Evolutionary conservation across 345 rosid species (phyloP).

Genomic region (Brassica carinata): DNA sequence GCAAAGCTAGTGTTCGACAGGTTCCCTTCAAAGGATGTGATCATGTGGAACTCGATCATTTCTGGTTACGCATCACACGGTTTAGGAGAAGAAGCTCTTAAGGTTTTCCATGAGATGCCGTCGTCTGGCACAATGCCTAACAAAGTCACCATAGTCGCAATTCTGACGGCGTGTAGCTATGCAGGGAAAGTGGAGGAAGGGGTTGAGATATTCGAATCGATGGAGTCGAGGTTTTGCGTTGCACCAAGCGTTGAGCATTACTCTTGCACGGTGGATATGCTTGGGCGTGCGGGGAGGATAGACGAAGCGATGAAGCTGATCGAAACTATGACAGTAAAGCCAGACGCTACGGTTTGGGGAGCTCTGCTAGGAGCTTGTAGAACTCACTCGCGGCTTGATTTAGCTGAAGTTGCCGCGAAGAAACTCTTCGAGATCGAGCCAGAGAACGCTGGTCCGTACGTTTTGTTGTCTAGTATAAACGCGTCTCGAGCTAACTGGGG

Average conservation of each 20-base stretch:
- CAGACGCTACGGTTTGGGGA: conserved; percentile 87
- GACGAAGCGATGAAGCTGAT: conserved; percentile 69
- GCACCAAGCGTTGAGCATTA: conserved; percentile 63
- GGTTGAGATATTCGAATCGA: conserved; percentile 58
- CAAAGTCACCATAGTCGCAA: conserved; percentile 73
- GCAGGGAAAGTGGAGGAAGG: conserved; percentile 74
- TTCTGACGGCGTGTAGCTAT: conserved; percentile 81
- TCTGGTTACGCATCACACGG: conserved; percentile 82
- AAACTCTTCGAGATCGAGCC: conserved; percentile 70
- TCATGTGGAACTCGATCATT: conserved; percentile 85
- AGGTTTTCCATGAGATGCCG: conserved; percentile 62
- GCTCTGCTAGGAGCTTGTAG: conserved; percentile 78
- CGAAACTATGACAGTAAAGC: conserved; percentile 61
- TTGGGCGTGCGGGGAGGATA: conserved; percentile 71
- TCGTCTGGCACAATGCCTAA: conserved; percentile 57
- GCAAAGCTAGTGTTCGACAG: conserved; percentile 65
- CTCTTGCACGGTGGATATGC: conserved; percentile 85
- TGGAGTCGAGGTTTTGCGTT: conserved; percentile 58
- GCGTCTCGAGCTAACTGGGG: conserved; percentile 69
- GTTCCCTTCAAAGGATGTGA: conserved; percentile 60
- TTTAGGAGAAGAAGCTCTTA: conserved; percentile 65
- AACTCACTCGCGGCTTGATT: conserved; percentile 60
- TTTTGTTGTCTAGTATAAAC: conserved; percentile 69
- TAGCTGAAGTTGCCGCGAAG: conserved; percentile 77
- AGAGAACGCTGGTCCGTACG: conserved; percentile 65